Evolutionary conservation across 192 early-diverging fungal genomes (phyloP), one percentile per base, ranked within the genome.

Genomic region (Helicostylum pulchrum): DNA sequence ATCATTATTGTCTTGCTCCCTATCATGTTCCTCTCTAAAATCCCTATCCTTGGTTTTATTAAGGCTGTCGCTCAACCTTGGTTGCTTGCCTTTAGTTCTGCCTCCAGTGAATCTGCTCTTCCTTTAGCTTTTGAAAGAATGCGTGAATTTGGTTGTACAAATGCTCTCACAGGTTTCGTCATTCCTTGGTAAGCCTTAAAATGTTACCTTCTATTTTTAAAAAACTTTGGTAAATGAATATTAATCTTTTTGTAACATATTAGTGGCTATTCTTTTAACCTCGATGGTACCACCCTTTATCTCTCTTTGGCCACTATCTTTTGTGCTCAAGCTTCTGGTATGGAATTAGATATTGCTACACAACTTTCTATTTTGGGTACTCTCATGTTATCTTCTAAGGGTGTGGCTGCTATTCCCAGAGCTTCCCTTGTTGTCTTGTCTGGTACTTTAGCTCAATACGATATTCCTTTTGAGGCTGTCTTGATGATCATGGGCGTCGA

Each of bases 261-360:
- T 19, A 58, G 84, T 19, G 89, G 89, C 10, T 90, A 90, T 76
- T 84, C 84, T 10, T 90, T 90, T 72, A 90, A 90, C 72, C 70
- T 90, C 50, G 89, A 90, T 62, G 89, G 89, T 4, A 87, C 88
- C 1, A 88, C 88, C 23, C 66, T 90, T 21, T 89, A 90, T 62
- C 77, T 90, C 2, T 77, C 83, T 9, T 62, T 84, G 32, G 88
- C 88, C 5, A 48, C 74, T n/a, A 70, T 90, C 30, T 90, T 90
- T 68, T 78, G 75, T 61, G 88, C 88, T 15, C 89, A 90, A 66
- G 80, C 77, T 20, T 72, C 69, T 9, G 80, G 80, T 32, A 54
- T 86, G 15, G 19, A 58, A 31, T 78, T 85, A 62, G 39, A 74
- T 14, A 32, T 83, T 42, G 76, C 78, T 43, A 77, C 81, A 61